Conservation (phyloP, 371 early-diverging fungal genomes). For the Neoconidiobolus thromboides region DNA sequence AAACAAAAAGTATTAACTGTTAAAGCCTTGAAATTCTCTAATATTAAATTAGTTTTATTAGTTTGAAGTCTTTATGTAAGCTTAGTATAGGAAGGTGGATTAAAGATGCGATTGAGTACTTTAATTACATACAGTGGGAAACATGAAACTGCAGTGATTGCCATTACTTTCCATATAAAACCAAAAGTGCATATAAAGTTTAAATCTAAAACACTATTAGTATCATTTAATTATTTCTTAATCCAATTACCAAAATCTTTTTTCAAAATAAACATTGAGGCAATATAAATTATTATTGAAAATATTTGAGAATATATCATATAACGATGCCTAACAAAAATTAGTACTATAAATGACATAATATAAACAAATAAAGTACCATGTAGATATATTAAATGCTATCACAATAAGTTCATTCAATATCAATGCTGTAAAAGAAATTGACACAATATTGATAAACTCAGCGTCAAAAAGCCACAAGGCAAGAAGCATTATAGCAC, state of each 20-base stretch:
- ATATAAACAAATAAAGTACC: constrained; percentile 20
- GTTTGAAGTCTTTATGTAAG: constrained; percentile 15
- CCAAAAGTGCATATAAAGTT: constrained; percentile 60
- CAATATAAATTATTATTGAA: constrained; percentile 64
- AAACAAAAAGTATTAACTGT: no score
- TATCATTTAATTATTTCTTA: background rate
- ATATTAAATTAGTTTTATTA: no score
- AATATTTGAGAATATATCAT: constrained; percentile 74
- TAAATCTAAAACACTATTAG: constrained; percentile 30
- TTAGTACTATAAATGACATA: no score
- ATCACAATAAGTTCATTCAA: constrained; percentile 99
- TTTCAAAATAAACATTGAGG: constrained; percentile 69
- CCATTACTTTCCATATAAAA: constrained; percentile 78
- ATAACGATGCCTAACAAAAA: constrained; percentile 34
- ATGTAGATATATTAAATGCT: constrained; percentile 78
- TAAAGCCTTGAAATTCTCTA: no score
- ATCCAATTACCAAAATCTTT: constrained; percentile 65
- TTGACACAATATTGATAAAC: constrained; percentile 88
- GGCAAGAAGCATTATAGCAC: constrained; percentile 89
- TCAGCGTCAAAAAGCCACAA: constrained; percentile 89
- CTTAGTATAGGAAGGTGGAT: constrained; percentile 59
- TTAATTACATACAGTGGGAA: constrained; percentile 68
- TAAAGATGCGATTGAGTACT: constrained; percentile 38
- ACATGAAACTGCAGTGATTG: constrained; percentile 74
- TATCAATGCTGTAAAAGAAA: constrained; percentile 92